Evolutionary conservation across 179 eudicot species (phyloP).

Genomic region (Spinacia oleracea): DNA sequence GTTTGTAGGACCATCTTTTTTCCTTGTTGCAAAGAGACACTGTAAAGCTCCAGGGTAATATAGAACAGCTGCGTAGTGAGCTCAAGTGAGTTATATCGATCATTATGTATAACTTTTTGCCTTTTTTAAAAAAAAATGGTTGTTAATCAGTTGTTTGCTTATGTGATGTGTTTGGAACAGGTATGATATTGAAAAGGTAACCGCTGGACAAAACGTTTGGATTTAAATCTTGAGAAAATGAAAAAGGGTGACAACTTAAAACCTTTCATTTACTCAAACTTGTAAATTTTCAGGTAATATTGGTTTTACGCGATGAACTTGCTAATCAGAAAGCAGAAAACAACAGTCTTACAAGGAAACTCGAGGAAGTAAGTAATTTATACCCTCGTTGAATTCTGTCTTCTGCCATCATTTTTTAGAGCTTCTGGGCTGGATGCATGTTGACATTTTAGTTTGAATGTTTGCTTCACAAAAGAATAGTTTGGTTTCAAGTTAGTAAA

Average conservation of each 20-base stretch:
- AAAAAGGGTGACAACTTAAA: constrained; percentile 58
- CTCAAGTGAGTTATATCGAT: constrained; percentile 55
- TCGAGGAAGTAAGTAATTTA: constrained; percentile 60
- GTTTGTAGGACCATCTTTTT: constrained; percentile 69
- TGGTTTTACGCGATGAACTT: constrained; percentile 83
- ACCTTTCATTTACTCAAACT: neutral
- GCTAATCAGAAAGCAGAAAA: constrained; percentile 76
- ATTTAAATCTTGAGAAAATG: constrained; percentile 84
- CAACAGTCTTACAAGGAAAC: constrained; percentile 65
- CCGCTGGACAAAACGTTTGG: constrained; percentile 91
- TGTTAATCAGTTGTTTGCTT: neutral
- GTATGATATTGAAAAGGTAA: constrained; percentile 82
- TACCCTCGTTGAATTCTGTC: no score
- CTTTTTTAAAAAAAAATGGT: neutral
- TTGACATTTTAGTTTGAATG: neutral
- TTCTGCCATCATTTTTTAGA: no score
- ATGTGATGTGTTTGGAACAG: constrained; percentile 38
- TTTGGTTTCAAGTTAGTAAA: neutral
- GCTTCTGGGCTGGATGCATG: neutral
- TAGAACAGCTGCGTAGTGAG: constrained; percentile 78
- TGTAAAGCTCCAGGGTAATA: constrained; percentile 68
- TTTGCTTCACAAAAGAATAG: neutral
- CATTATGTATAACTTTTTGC: neutral
- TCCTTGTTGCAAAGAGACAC: constrained; percentile 76
- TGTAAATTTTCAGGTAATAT: neutral